Conservation (phyloP, 108 stramenopile genomes). For the Seminavis robusta region DNA sequence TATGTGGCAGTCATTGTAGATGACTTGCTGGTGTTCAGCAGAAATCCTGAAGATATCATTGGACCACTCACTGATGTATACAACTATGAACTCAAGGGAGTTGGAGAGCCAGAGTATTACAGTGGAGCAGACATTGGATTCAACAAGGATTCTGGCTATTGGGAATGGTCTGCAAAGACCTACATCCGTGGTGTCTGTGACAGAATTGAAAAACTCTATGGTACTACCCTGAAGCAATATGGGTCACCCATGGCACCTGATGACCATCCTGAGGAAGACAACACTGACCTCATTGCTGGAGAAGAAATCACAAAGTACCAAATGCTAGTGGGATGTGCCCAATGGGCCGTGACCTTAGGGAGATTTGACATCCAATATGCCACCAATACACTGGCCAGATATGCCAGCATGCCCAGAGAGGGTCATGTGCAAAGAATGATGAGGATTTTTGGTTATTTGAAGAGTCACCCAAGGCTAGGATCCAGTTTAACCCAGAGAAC, state of each 20-base stretch:
- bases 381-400: conserved; percentile 19
- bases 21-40: conserved; percentile 11
- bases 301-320: conserved; percentile 15
- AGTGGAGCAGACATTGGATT: not conserved
- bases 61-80: not conserved
- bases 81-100: conserved; percentile 2
- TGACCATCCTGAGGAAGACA: no score
- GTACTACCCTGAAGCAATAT: not conserved
- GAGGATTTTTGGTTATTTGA: conserved; percentile 34
- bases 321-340: conserved; percentile 1
- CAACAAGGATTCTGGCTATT: not conserved
- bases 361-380: conserved; percentile 35
- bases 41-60: not conserved
- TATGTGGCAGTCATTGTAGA: conserved; percentile 9
- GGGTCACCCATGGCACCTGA: no score
- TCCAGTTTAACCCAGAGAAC: no score
- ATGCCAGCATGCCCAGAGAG: conserved; percentile 24
- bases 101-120: conserved; percentile 2
- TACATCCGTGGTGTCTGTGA: not conserved
- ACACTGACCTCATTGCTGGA: no score
- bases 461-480: conserved; percentile 6
- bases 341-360: conserved; percentile 29
- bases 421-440: conserved; percentile 38
- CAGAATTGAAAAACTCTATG: conserved; percentile 3
- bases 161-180: not conserved